phyloP scores from a whole-genome alignment of 345 rosid genomes.

The Durio zibethinus region DNA sequence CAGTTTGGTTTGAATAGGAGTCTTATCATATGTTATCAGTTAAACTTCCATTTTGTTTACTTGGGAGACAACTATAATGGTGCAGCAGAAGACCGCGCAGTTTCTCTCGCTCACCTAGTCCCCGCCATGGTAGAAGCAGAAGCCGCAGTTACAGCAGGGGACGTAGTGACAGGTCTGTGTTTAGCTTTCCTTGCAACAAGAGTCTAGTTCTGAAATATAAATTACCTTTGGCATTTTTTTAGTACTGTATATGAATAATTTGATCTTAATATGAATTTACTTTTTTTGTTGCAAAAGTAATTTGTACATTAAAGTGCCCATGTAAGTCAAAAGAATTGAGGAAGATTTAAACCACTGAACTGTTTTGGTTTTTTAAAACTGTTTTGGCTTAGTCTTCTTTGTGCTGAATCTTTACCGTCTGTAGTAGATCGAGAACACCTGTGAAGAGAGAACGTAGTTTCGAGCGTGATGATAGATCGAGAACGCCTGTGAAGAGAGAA shows the following conservation, averaged over 20 bases:
- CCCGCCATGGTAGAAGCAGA: constrained; percentile 69
- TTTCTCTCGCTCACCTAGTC: constrained; percentile 62
- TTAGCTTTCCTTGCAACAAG: neutral
- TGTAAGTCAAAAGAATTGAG: neutral
- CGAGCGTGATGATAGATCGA: constrained; percentile 41
- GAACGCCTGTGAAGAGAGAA: constrained; percentile 58
- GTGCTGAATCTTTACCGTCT: neutral
- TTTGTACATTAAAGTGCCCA: neutral
- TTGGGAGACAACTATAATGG: neutral
- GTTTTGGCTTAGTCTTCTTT: neutral
- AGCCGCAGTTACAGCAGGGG: constrained; percentile 74
- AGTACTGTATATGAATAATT: neutral
- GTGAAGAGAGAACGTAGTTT: constrained; percentile 51
- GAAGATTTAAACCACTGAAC: neutral
- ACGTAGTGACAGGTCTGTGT: constrained; percentile 51
- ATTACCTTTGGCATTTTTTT: neutral
- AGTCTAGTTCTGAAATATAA: neutral
- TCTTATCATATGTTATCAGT: neutral
- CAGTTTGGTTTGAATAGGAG: neutral
- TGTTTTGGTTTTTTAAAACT: neutral
- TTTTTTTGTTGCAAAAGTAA: too few relatives aligned
- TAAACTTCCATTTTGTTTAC: neutral
- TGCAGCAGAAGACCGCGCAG: constrained; percentile 42
- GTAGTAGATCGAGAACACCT: constrained; percentile 65
- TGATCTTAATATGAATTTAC: neutral